Percentiles rank a stretch among this genome's conserved stretches.
Evolutionary conservation across 1,284 basidiomycete genomes (phyloP).

Genomic region (Garcileccinum viscosum): DNA sequence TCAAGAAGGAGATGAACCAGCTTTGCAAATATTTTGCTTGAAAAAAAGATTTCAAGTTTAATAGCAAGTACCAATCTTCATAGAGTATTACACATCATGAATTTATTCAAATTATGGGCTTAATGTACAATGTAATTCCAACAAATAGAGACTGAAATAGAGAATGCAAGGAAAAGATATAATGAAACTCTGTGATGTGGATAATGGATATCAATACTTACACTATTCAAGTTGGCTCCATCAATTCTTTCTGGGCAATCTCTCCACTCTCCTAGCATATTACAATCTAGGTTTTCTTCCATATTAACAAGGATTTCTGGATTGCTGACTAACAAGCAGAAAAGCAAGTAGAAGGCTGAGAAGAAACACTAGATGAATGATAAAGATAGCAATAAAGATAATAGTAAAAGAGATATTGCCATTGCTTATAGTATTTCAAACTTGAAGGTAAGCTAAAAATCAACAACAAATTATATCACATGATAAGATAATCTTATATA

Average conservation of each 20-base stretch:
- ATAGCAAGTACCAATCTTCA: too few species aligned
- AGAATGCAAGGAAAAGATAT: not conserved
- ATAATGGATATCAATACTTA: not conserved
- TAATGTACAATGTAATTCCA: not conserved
- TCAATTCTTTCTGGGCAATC: not conserved
- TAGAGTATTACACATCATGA: too few species aligned
- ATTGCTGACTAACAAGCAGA: too few species aligned
- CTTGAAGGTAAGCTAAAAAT: not conserved
- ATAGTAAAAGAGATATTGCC: not conserved
- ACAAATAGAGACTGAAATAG: not conserved
- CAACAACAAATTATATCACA: too few species aligned
- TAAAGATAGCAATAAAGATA: too few species aligned
- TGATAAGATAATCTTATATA: not conserved
- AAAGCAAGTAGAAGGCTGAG: too few species aligned
- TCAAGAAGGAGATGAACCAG: too few species aligned
- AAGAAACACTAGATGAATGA: too few species aligned
- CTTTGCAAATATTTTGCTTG: too few species aligned
- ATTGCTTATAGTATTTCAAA: not conserved
- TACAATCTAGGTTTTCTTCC: not conserved
- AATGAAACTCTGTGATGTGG: not conserved
- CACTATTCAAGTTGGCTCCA: fast-evolving
- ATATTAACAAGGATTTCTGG: too few species aligned
- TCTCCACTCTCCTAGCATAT: not conserved
- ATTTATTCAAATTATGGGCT: too few species aligned
- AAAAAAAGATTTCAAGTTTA: too few species aligned